A percentile compares a stretch with the other conserved stretches of the same genome.
Evolutionary conservation across 768 basidiomycete species (phyloP).

Genomic region (Boletus rubroflammeus): DNA sequence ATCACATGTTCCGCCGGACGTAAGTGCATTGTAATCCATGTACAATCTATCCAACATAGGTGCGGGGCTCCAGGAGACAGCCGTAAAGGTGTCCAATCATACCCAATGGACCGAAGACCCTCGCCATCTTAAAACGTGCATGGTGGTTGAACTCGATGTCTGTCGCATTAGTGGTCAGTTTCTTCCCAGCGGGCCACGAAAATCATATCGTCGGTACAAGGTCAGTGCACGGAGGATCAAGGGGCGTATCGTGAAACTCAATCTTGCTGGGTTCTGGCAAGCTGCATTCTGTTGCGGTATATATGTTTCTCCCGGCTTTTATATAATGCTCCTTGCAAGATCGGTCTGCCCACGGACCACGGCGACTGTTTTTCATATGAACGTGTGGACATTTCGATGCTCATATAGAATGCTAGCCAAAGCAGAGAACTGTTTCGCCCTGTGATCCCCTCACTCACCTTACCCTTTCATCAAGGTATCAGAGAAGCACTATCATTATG

Average conservation of each 20-base stretch:
- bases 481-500: background rate
- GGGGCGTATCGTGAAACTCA: background rate
- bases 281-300: background rate
- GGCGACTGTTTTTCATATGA: conserved; percentile 2
- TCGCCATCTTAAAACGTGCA: background rate
- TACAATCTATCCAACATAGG: background rate
- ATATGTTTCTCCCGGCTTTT: background rate
- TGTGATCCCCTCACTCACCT: background rate
- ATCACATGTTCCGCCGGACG: background rate
- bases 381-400: background rate
- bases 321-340: background rate
- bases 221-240: background rate
- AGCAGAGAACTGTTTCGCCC: background rate
- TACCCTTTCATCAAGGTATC: background rate
- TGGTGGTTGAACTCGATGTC: background rate
- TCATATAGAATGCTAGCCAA: background rate
- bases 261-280: background rate
- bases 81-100: background rate
- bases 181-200: background rate
- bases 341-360: background rate
- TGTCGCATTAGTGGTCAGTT: background rate
- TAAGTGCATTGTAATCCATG: background rate
- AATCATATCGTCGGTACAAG: background rate
- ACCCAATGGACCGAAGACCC: background rate
- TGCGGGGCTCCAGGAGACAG: background rate